Evolutionary conservation across 2,329 filamentous ascomycete species (phyloP).

Genomic region (Epichloe hybrida): DNA sequence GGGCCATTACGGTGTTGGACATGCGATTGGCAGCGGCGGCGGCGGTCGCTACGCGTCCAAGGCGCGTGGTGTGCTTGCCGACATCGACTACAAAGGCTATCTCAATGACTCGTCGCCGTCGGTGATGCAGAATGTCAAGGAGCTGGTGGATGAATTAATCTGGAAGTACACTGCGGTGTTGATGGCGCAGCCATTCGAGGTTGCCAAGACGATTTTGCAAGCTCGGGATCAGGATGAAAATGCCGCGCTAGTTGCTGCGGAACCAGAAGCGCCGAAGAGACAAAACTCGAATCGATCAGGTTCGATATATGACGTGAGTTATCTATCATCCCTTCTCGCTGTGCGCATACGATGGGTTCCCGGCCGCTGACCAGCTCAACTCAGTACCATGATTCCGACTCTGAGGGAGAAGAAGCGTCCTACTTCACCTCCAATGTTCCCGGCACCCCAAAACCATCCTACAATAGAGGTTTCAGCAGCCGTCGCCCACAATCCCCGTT

Average conservation of each 20-base stretch:
- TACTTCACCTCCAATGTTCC: constrained; percentile 64
- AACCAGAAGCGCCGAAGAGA: constrained; percentile 15
- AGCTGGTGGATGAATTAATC: constrained; percentile 68
- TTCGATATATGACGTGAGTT: constrained; percentile 21
- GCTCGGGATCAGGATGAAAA: constrained; percentile 45
- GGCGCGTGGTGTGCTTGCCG: constrained; percentile 74
- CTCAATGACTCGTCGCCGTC: constrained; percentile 65
- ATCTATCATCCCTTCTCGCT: not conserved
- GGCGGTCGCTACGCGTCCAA: constrained; percentile 28
- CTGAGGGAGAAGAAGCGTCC: constrained; percentile 62
- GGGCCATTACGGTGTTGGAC: constrained; percentile 31
- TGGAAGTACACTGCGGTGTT: constrained; percentile 87
- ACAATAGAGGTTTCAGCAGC: constrained; percentile 18
- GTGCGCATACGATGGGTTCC: not conserved
- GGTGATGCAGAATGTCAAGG: constrained; percentile 58
- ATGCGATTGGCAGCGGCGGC: constrained; percentile 21
- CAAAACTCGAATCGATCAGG: constrained; percentile 19
- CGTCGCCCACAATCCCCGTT: constrained; percentile 21
- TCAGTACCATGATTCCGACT: constrained; percentile 42
- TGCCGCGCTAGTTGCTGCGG: constrained; percentile 16
- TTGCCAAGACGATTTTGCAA: constrained; percentile 87
- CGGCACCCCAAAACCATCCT: constrained; percentile 38
- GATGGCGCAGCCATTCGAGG: constrained; percentile 91
- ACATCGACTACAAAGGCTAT: constrained; percentile 86
- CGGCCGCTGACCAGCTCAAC: not conserved